Conservation (phyloP, 75 land plant genomes). For the Cunninghamia lanceolata region DNA sequence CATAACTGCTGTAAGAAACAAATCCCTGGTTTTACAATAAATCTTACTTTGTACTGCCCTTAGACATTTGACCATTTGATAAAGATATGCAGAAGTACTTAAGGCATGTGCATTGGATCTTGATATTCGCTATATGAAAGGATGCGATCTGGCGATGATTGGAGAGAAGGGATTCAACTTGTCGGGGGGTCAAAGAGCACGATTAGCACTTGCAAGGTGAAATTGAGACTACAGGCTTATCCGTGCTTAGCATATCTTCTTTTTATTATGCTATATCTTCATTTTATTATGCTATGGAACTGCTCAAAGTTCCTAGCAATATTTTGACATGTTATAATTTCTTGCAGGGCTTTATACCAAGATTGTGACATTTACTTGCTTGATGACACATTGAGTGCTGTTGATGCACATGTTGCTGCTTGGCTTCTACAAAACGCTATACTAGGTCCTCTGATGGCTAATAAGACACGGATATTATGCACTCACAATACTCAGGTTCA, state of each 20-base stretch:
- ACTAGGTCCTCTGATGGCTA: slow-evolving; percentile 53
- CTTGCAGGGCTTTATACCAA: slow-evolving; percentile 81
- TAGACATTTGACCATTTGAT: slow-evolving; percentile 2
- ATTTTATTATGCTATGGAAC: background rate
- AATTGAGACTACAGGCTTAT: background rate
- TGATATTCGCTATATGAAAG: slow-evolving; percentile 74
- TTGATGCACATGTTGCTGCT: slow-evolving; percentile 89
- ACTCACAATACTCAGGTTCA: slow-evolving; percentile 83
- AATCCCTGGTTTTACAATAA: background rate
- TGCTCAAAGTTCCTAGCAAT: background rate
- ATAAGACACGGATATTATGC: slow-evolving; percentile 70
- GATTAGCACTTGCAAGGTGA: slow-evolving; percentile 92
- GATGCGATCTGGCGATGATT: slow-evolving; percentile 66
- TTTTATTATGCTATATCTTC: background rate
- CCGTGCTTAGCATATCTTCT: background rate
- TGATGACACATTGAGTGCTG: slow-evolving; percentile 97
- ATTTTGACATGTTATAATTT: background rate
- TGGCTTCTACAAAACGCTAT: slow-evolving; percentile 70
- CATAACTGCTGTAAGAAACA: background rate
- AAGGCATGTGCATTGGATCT: slow-evolving; percentile 81
- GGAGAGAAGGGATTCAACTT: slow-evolving; percentile 91
- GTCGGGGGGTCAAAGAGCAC: slow-evolving; percentile 94
- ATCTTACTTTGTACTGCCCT: background rate
- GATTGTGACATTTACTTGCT: slow-evolving; percentile 74
- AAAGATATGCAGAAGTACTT: slow-evolving; percentile 61